phyloP scores from a whole-genome alignment of 257 asterid species.

The Ehretia macrophylla region DNA sequence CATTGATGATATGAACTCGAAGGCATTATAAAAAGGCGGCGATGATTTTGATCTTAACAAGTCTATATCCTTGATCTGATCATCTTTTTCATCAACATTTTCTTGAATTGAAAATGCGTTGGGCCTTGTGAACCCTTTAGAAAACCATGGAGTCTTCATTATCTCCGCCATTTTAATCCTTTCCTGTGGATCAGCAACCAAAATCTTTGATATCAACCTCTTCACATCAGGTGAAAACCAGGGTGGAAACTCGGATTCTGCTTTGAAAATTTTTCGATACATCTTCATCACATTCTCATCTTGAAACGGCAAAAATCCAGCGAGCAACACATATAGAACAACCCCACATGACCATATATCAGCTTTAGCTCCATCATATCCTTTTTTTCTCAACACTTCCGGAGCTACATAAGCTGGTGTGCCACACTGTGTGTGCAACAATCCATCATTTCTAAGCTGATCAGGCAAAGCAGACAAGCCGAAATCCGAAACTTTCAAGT shows the following conservation, averaged over 20 bases:
- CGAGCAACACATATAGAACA: slow-evolving; percentile 6
- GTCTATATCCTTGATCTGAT: not conserved
- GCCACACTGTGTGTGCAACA: slow-evolving; percentile 12
- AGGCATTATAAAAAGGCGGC: slow-evolving; percentile 31
- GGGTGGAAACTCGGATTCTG: slow-evolving; percentile 3
- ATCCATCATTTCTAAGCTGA: slow-evolving; percentile 7
- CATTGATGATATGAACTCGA: slow-evolving; percentile 32
- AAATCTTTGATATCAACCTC: slow-evolving; percentile 5
- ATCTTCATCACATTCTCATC: slow-evolving; percentile 6
- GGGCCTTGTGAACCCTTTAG: slow-evolving; percentile 12
- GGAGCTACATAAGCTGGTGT: slow-evolving; percentile 14
- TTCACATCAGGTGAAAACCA: slow-evolving; percentile 10
- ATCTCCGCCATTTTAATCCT: slow-evolving; percentile 8
- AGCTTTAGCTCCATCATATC: slow-evolving; percentile 13
- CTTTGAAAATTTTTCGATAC: slow-evolving; percentile 7
- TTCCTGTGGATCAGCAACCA: slow-evolving; percentile 5
- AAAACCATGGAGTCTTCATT: slow-evolving; percentile 14
- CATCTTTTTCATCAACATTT: not conserved
- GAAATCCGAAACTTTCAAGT: slow-evolving; percentile 11
- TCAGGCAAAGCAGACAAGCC: slow-evolving; percentile 10
- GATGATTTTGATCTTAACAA: slow-evolving; percentile 5
- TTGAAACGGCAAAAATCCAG: slow-evolving; percentile 9
- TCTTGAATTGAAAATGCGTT: slow-evolving; percentile 3
- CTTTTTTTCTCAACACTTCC: slow-evolving; percentile 5
- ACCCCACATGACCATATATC: slow-evolving; percentile 16